Evolutionary conservation across 352 stramenopile species (phyloP).

Genomic region (Globisporangium nagaii): DNA sequence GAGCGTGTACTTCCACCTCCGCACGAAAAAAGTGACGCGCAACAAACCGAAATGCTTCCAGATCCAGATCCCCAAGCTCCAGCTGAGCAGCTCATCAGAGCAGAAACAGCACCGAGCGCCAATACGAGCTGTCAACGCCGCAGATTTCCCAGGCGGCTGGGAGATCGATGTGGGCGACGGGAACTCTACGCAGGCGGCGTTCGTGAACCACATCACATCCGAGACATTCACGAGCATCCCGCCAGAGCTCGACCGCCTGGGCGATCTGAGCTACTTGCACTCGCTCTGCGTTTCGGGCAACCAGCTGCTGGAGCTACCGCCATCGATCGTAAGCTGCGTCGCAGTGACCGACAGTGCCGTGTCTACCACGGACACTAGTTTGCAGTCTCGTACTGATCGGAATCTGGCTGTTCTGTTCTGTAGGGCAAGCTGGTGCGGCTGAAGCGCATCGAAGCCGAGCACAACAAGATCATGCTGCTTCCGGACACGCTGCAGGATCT

Average conservation of each 20-base stretch:
- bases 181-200: conserved; percentile 33
- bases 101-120: neutral
- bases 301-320: conserved; percentile 49
- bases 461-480: conserved; percentile 60
- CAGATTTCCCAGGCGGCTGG: conserved; percentile 36
- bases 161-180: conserved; percentile 30
- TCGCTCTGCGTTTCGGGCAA: conserved; percentile 51
- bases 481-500: conserved; percentile 53
- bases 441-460: conserved; percentile 54
- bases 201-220: conserved; percentile 39
- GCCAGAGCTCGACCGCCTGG: conserved; percentile 44
- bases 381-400: too few relatives aligned
- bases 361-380: too few relatives aligned
- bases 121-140: too few relatives aligned
- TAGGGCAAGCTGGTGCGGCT: conserved; percentile 53
- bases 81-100: neutral
- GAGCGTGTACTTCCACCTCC: conserved; percentile 49
- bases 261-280: conserved; percentile 34
- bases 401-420: too few relatives aligned
- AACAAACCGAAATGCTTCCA: conserved; percentile 50
- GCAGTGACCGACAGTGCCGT: too few relatives aligned
- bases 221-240: conserved; percentile 32
- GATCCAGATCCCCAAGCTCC: conserved; percentile 34
- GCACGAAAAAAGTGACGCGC: conserved; percentile 44
- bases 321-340: conserved; percentile 43